These are phyloP conservation scores for Tetrahymena thermophila DNA, from an alignment of 73 alveolate species.

Conservation along the genomic window DNA sequence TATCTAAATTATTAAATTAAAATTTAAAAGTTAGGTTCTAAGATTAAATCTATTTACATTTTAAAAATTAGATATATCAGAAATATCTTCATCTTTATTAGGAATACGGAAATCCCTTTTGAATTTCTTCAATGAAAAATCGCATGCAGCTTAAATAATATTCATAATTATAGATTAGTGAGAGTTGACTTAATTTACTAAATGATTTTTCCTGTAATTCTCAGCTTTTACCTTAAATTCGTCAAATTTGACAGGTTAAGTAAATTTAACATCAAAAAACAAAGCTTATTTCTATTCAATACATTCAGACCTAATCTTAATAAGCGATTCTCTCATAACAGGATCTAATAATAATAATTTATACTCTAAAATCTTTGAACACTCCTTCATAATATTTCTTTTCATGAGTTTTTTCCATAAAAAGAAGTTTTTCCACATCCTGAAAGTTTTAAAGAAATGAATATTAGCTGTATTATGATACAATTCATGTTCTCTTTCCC, in stretches of 20 bases:
- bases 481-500: conserved; percentile 75
- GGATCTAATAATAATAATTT: neutral
- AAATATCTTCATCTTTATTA: conserved; percentile 60
- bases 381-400: conserved; percentile 60
- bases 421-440: conserved; percentile 71
- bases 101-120: conserved; percentile 71
- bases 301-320: neutral
- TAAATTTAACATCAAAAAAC: neutral
- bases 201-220: neutral
- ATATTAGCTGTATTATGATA: conserved; percentile 54
- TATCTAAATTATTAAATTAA: neutral
- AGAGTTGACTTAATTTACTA: neutral
- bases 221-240: neutral
- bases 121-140: conserved; percentile 61
- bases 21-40: neutral
- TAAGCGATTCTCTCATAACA: neutral
- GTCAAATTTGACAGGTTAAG: neutral
- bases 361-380: neutral
- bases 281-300: neutral
- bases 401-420: conserved; percentile 83
- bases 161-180: neutral
- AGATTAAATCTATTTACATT: neutral
- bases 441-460: conserved; percentile 62
- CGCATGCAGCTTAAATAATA: neutral
- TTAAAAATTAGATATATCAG: neutral